Evolutionary conservation across 345 rosid species (phyloP), one percentile per base, ranked within the genome.

Genomic region (Leavenworthia alabamica): DNA sequence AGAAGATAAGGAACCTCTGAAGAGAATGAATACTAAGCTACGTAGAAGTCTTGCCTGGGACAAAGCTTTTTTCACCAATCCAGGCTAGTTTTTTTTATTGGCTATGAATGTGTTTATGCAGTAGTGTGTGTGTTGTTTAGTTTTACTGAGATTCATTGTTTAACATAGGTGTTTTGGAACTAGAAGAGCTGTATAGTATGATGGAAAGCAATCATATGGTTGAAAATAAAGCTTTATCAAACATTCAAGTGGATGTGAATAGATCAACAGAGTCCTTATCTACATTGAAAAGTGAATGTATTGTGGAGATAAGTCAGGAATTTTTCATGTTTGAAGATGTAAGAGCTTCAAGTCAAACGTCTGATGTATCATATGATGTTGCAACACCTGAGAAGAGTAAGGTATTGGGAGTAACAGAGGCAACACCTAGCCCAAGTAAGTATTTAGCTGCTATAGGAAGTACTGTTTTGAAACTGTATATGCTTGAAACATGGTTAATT

Each of bases 11-110:
- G 83, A 79, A 59, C 68, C 60, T 9, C 75, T 78, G 10, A 75
- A 44, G 54, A 31, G 32, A 27, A 71, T 73, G 37, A 86, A 81
- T 79, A 82, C 59, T 62, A 86, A 83, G 56, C 56, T 86, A 73
- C 86, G 97, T 39, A 85, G 83, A 59, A 92, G 98, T 74, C 81
- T 92, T 76, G 97, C 96, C 3, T 89, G 98, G 98, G 94, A 92
- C 41, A 89, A 73, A 67, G 98, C 95, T 43, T 89, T 92, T 71
- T 89, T 92, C 83, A 92, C 98, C n/a, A 82, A 81, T 68, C 86
- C 81, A 55, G 98, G 98, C 77, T 70, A 62, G 71, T 16, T 26
- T 1, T 0, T 32, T 7, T 36, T 37, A 7, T n/a, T n/a, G n/a
- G n/a, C n/a, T n/a, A n/a, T 44, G 31, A 24, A 16, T 17, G 15